Percentiles rank a stretch among this genome's conserved stretches.
Conservation (phyloP, 2,329 filamentous ascomycete genomes). For the Diaporthe sp. region DNA sequence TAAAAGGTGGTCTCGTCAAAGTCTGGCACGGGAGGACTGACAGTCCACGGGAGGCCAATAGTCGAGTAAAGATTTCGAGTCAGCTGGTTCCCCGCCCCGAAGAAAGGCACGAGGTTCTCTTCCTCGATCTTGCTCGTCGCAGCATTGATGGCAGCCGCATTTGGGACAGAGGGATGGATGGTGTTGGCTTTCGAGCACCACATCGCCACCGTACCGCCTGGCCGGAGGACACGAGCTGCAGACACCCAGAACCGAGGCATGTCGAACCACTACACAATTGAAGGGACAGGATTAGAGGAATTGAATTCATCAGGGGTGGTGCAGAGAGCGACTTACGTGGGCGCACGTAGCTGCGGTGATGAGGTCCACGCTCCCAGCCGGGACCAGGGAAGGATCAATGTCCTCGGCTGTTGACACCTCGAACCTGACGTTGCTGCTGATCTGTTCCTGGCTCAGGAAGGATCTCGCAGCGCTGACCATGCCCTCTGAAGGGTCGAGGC, state of each 20-base stretch:
- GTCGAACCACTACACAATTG: constrained; percentile 62
- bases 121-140: constrained; percentile 55
- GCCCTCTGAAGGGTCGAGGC: constrained; percentile 64
- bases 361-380: constrained; percentile 59
- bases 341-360: constrained; percentile 64
- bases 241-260: constrained; percentile 38
- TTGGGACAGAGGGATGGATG: constrained; percentile 52
- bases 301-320: no score
- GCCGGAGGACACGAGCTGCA: constrained; percentile 38
- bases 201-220: constrained; percentile 60
- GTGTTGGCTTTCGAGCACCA: constrained; percentile 56
- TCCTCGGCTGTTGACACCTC: constrained; percentile 60
- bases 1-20: constrained; percentile 57
- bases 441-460: constrained; percentile 50
- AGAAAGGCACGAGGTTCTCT: constrained; percentile 53
- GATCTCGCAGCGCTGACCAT: constrained; percentile 66
- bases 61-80: constrained; percentile 55
- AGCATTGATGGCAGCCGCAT: constrained; percentile 56
- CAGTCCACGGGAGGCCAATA: constrained; percentile 64
- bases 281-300: not conserved
- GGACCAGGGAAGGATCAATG: constrained; percentile 52
- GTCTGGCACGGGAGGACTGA: constrained; percentile 47
- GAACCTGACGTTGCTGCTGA: constrained; percentile 47
- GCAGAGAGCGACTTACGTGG: constrained; percentile 50
- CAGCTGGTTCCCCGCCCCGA: constrained; percentile 58